These are phyloP conservation scores for Raffaelea albimanens DNA, from an alignment of 2,329 filamentous ascomycete genomes.

Conservation along the genomic window DNA sequence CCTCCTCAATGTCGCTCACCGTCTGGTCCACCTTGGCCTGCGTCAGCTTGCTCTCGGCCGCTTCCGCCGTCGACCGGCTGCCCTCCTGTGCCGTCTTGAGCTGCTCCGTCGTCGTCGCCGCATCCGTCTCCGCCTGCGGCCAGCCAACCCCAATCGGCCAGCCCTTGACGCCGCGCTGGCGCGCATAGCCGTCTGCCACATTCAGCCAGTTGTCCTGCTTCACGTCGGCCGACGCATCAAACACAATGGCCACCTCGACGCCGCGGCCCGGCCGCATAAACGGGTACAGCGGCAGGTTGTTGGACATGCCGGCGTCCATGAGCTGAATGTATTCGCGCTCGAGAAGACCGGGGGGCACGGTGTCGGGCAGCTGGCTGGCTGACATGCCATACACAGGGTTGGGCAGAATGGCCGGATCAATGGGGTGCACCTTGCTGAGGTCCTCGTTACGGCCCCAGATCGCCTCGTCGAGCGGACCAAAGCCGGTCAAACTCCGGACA, in stretches of 20 bases:
- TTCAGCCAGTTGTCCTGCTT: slow-evolving; percentile 94
- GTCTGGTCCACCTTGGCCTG: slow-evolving; percentile 38
- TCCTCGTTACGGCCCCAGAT: slow-evolving; percentile 77
- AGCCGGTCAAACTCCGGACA: slow-evolving; percentile 63
- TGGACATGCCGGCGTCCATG: slow-evolving; percentile 98
- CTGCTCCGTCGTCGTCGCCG: slow-evolving; percentile 51
- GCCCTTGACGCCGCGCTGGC: slow-evolving; percentile 80
- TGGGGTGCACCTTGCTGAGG: slow-evolving; percentile 84
- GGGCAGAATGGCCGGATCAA: slow-evolving; percentile 82
- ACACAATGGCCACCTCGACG: slow-evolving; percentile 83
- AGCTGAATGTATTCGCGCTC: slow-evolving; percentile 63
- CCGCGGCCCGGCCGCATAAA: slow-evolving; percentile 79
- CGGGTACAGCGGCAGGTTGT: slow-evolving; percentile 94
- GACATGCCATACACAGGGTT: slow-evolving; percentile 83
- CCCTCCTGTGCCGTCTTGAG: slow-evolving; percentile 47
- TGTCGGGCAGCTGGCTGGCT: slow-evolving; percentile 56
- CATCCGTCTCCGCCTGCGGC: slow-evolving; percentile 55
- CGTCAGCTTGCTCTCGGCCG: slow-evolving; percentile 54
- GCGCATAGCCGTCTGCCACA: slow-evolving; percentile 85
- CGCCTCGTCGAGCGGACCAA: slow-evolving; percentile 68
- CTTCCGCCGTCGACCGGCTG: slow-evolving; percentile 47
- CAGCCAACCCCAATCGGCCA: slow-evolving; percentile 96
- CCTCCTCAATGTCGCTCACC: background rate
- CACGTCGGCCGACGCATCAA: slow-evolving; percentile 90
- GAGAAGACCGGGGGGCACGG: slow-evolving; percentile 70